phyloP scores from a whole-genome alignment of 306 rosid genomes.

The Echinosophora koreensis region DNA sequence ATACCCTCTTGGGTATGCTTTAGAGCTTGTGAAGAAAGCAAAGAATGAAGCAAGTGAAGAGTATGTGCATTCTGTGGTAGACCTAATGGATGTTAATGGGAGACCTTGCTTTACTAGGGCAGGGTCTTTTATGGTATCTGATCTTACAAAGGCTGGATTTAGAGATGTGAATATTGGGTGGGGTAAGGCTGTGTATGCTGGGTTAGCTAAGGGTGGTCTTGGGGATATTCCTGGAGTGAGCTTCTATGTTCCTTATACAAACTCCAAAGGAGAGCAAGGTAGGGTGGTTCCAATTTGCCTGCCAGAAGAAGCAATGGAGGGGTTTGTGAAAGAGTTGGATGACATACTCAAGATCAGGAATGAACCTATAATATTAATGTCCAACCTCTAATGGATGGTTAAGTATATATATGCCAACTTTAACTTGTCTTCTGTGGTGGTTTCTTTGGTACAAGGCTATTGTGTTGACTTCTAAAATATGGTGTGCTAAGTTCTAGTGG shows the following conservation, averaged over 20 bases:
- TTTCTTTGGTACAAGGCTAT: no score
- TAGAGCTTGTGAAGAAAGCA: constrained; percentile 36
- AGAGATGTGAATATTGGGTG: constrained; percentile 35
- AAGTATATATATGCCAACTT: no score
- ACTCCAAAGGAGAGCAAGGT: constrained; percentile 45
- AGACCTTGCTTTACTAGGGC: not conserved
- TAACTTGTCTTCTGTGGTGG: no score
- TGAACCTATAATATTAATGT: not conserved
- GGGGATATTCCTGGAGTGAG: not conserved
- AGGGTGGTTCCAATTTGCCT: constrained; percentile 47
- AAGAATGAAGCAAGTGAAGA: constrained; percentile 23
- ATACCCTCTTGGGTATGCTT: not conserved
- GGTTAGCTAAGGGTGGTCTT: not conserved
- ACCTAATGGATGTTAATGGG: constrained; percentile 13
- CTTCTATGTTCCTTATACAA: constrained; percentile 20
- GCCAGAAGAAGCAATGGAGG: constrained; percentile 48
- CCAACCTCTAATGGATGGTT: not conserved
- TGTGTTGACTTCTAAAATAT: no score
- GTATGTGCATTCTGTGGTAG: constrained; percentile 35
- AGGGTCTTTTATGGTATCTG: constrained; percentile 22
- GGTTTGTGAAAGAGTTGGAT: constrained; percentile 48
- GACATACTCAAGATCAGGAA: not conserved
- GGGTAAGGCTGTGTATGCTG: constrained; percentile 22
- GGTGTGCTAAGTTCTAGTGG: no score
- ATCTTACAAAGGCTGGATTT: not conserved